Conservation (phyloP, 257 asterid genomes). For the Primulina huaijiensis region DNA sequence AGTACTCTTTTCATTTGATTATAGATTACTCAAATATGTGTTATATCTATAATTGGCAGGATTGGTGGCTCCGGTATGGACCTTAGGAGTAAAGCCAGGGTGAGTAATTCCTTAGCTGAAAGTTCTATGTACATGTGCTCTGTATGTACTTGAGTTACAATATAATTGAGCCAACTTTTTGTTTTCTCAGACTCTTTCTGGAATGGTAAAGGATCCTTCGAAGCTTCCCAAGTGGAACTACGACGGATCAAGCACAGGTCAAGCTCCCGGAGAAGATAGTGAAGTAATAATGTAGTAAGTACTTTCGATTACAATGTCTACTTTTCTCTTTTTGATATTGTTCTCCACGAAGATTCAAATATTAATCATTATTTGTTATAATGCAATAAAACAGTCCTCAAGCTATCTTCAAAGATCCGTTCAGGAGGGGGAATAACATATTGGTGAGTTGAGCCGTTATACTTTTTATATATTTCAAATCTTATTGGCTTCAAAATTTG, state of each 20-base stretch:
- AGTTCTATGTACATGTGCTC: neutral
- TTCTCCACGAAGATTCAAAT: neutral
- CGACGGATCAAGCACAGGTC: slow-evolving; percentile 94
- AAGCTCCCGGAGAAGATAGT: slow-evolving; percentile 94
- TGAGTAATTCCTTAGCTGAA: slow-evolving; percentile 23
- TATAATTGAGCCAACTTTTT: slow-evolving; percentile 2
- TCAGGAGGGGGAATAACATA: slow-evolving; percentile 79
- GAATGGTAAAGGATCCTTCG: slow-evolving; percentile 61
- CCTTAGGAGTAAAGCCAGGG: slow-evolving; percentile 91
- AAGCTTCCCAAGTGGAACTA: slow-evolving; percentile 93
- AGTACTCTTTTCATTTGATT: too few species aligned
- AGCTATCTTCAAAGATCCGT: slow-evolving; percentile 88
- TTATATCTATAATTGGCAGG: slow-evolving; percentile 39
- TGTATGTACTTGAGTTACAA: neutral
- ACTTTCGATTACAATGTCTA: neutral
- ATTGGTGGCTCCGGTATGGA: slow-evolving; percentile 95
- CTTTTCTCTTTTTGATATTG: neutral
- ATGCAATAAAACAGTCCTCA: slow-evolving; percentile 62
- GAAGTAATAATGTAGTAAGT: slow-evolving; percentile 91
- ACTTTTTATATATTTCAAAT: neutral
- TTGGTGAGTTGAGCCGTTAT: slow-evolving; percentile 47
- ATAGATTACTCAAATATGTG: neutral
- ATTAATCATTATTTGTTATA: slow-evolving; percentile 8
- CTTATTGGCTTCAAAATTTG: neutral
- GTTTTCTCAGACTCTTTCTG: slow-evolving; percentile 58